Base-by-base conservation (phyloP, 495 filamentous ascomycete genomes). In the Usnea hakonensis region DNA sequence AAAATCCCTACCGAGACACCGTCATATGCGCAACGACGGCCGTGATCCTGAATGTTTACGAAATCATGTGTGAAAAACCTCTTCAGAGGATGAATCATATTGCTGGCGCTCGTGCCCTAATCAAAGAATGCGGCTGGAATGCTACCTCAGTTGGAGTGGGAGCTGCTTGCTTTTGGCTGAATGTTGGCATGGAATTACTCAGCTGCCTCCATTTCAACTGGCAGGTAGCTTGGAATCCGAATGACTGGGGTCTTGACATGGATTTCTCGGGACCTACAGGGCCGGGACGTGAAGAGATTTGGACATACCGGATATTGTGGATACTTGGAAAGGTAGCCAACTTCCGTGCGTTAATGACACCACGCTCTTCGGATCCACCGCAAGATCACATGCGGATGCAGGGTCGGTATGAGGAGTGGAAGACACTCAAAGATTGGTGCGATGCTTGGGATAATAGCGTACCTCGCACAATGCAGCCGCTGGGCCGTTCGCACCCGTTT, bases 131-230 rank as follows among this genome's bases (percentile, higher is more conserved):
- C 69, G 83, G 84, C 17, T 98, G 94, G 94, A 89, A 87, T 67
- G 90, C 91, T 2, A 84, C 81, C 57, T 88, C 88, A 32, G 79
- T 79, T 5, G 90, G 91, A 5, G 82, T 97, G 48, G 91, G 90
- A 11, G 85, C 87, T 1, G 90, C 93, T 14, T 97, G 92, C 72
- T 97, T 97, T 74, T 97, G 93, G 91, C 74, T 96, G 21, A 97
- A 95, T 68, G 84, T 95, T 17, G 85, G 87, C 19, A 88, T 95
- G 84, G 94, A 98, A 70, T 75, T 97, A 16, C 79, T 97, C 28
- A 89, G 83, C 65, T 96, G 91, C 73, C 75, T 97, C 26, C 85
- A 89, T 62, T 90, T 91, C 72, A 90, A 90, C 72, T 95, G 90
- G 89, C 82, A 87, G 62, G 81, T 91, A 3, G 85, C 91, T 2